Percentiles rank a stretch among this genome's conserved stretches.
phyloP scores from a whole-genome alignment of 805 yeast genomes.

The Kuraishia floccosa region DNA sequence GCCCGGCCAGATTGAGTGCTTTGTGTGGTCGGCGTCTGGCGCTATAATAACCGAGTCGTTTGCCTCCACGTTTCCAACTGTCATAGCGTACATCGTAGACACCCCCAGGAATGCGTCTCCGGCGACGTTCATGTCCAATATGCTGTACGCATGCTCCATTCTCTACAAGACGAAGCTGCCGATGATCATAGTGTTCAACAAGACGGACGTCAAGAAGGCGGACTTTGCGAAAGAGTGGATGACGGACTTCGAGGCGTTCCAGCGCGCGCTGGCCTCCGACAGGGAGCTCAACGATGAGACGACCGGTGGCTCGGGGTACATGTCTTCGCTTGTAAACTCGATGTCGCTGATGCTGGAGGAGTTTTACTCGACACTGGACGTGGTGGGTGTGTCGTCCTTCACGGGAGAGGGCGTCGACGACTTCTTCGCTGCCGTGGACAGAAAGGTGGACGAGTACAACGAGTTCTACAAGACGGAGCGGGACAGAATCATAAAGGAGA shows the following conservation, averaged over 20 bases:
- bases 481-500: constrained; percentile 65
- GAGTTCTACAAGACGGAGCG: constrained; percentile 78
- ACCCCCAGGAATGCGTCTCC: constrained; percentile 94
- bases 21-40: constrained; percentile 98
- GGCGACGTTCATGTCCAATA: constrained; percentile 94
- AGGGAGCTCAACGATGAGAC: constrained; percentile 56
- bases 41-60: constrained; percentile 93
- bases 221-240: constrained; percentile 93
- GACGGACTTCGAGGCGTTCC: constrained; percentile 92
- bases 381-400: constrained; percentile 84
- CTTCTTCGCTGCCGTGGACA: constrained; percentile 73
- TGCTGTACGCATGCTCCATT: constrained; percentile 97
- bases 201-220: constrained; percentile 79
- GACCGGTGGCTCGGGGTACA: constrained; percentile 67
- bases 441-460: constrained; percentile 80
- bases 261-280: constrained; percentile 57
- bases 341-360: constrained; percentile 96
- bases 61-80: constrained; percentile 93
- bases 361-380: constrained; percentile 85
- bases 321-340: constrained; percentile 88
- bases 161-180: constrained; percentile 93
- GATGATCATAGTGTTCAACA: constrained; percentile 92
- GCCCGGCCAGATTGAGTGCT: constrained; percentile 98
- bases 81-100: constrained; percentile 90
- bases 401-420: constrained; percentile 95